Conservation (phyloP, 345 rosid species). For the Eucalyptus regnans region DNA sequence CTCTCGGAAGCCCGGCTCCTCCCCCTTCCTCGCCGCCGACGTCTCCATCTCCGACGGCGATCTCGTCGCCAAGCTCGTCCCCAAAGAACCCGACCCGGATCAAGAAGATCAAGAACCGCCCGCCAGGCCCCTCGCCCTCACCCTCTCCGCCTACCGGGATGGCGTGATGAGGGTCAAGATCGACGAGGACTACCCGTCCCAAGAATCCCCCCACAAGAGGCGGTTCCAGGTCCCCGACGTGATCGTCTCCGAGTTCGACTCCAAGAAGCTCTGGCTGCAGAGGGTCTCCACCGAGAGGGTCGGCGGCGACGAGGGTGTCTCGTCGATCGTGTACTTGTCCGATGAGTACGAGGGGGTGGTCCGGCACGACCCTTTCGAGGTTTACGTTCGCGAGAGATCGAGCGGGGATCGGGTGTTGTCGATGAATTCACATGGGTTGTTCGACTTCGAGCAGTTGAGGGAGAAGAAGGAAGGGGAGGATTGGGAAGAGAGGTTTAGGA, state of each 20-base stretch:
- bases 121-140: slow-evolving; percentile 45
- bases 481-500: slow-evolving; percentile 85
- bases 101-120: slow-evolving; percentile 17
- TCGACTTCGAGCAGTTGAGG: slow-evolving; percentile 86
- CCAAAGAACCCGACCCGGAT: not conserved
- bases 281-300: slow-evolving; percentile 34
- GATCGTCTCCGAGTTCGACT: slow-evolving; percentile 44
- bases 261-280: slow-evolving; percentile 65
- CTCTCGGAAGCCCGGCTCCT: slow-evolving; percentile 55
- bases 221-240: slow-evolving; percentile 92
- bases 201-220: slow-evolving; percentile 31
- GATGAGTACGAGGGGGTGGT: slow-evolving; percentile 75
- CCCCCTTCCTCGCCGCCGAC: slow-evolving; percentile 30
- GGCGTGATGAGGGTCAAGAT: slow-evolving; percentile 67
- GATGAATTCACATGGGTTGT: slow-evolving; percentile 68
- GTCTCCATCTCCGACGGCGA: slow-evolving; percentile 63
- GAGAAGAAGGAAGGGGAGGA: slow-evolving; percentile 58
- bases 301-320: slow-evolving; percentile 31
- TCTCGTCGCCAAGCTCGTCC: slow-evolving; percentile 60
- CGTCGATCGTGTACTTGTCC: slow-evolving; percentile 55
- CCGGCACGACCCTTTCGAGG: slow-evolving; percentile 78
- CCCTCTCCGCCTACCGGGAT: slow-evolving; percentile 58
- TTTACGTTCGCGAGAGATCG: slow-evolving; percentile 53
- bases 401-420: slow-evolving; percentile 47
- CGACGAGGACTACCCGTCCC: slow-evolving; percentile 59